Evolutionary conservation across 2,329 filamentous ascomycete species (phyloP), one percentile per base, ranked within the genome.

Genomic region (Fusarium foetens): DNA sequence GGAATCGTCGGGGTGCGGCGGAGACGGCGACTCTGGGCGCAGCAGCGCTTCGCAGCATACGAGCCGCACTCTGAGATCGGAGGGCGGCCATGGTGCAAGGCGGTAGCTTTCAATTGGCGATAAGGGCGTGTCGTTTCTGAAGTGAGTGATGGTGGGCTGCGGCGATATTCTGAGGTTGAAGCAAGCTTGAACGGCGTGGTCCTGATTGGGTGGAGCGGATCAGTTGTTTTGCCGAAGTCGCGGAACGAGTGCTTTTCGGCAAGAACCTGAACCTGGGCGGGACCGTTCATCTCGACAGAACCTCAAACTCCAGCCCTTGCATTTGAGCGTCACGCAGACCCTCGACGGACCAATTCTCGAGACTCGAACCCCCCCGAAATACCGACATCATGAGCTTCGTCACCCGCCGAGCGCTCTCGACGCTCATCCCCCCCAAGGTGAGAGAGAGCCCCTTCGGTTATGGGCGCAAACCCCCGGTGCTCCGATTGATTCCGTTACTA

Each of bases 401-500:
- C 81, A 90, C 91, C 81, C 93, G 93, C 86, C 92, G 95, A 87
- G 93, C 90, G 89, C 92, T 98, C 82, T 98, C 96, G 83, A 97
- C 97, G 89, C 92, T 99, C 85, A 98, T 99, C 81, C 97, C 97
- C 79, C 96, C 97, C 82, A 99, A 99, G 94, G 95, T 97, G 88
- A 78, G 66, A 63, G 33, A 63, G 45, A 62, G 87, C 54, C 78
- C 70, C 68, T 70, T 74, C 69, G 75, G 65, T 73, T 68, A 72
- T 72, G 66, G 64, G 68, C 75, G 74, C 72, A 77, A 58, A 51
- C 62, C 53, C 59, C 70, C 64, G 69, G 68, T 74, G 67, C 73
- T 77, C 73, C 73, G 74, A 74, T 73, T 76, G 75, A 75, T 76
- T 73, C 73, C 76, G 76, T 79, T 80, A 75, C 85, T 87, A 81